Evolutionary conservation across 2,329 filamentous ascomycete genomes (phyloP).

Genomic region (Setomelanomma holmii): DNA sequence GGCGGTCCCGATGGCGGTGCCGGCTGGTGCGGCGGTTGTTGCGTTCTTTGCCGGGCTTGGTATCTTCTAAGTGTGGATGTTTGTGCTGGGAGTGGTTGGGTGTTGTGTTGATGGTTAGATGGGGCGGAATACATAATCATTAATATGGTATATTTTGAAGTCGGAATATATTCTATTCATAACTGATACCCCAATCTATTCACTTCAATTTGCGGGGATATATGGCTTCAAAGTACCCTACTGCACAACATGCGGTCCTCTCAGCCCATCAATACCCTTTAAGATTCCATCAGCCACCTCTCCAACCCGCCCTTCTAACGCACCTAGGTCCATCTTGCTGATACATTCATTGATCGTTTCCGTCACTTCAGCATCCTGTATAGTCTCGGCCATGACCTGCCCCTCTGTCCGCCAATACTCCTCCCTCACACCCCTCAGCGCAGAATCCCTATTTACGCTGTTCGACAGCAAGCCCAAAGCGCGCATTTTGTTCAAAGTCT

Average conservation of each 20-base stretch:
- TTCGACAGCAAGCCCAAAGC: slow-evolving; percentile 81
- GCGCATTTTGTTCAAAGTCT: slow-evolving; percentile 70
- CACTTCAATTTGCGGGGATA: no score
- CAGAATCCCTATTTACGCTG: slow-evolving; percentile 75
- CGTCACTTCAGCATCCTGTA: slow-evolving; percentile 80
- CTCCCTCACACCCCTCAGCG: slow-evolving; percentile 69
- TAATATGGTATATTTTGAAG: neutral
- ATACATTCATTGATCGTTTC: slow-evolving; percentile 74
- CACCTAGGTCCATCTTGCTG: slow-evolving; percentile 67
- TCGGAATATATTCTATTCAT: slow-evolving; percentile 1
- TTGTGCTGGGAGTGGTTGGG: neutral
- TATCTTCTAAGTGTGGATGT: slow-evolving; percentile 17
- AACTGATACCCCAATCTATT: no score
- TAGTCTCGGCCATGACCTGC: slow-evolving; percentile 72
- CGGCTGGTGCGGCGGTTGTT: slow-evolving; percentile 35
- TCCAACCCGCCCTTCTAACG: slow-evolving; percentile 70
- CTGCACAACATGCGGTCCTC: neutral
- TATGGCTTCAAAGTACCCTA: no score
- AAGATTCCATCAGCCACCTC: slow-evolving; percentile 47
- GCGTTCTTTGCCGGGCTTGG: slow-evolving; percentile 21
- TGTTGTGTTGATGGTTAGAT: neutral
- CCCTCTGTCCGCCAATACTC: slow-evolving; percentile 85
- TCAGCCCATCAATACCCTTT: slow-evolving; percentile 38
- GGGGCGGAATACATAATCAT: no score
- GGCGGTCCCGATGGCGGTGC: slow-evolving; percentile 8